phyloP scores from a whole-genome alignment of 2,329 filamentous ascomycete genomes.

The Fusarium stilboides region DNA sequence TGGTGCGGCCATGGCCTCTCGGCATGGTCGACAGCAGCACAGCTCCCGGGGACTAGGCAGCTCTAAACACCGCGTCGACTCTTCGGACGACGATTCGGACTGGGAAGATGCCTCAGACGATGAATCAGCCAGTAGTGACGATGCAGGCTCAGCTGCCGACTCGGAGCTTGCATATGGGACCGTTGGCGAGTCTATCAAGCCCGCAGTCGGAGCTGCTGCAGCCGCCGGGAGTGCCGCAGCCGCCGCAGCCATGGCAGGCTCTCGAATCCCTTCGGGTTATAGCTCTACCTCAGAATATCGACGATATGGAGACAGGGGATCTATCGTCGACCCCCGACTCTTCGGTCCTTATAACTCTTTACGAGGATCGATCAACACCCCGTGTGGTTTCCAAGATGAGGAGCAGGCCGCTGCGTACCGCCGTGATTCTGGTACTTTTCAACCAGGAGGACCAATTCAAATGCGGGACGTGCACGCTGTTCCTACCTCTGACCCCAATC shows the following conservation, averaged over 20 bases:
- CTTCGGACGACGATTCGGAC: constrained; percentile 64
- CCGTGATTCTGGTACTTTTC: constrained; percentile 45
- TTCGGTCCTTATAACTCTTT: constrained; percentile 76
- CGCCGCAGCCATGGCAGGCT: constrained; percentile 57
- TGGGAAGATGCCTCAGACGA: constrained; percentile 72
- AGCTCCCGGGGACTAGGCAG: constrained; percentile 57
- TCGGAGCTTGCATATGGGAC: constrained; percentile 59
- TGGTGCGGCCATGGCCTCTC: constrained; percentile 59
- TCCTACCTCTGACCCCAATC: constrained; percentile 75
- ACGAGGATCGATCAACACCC: constrained; percentile 67
- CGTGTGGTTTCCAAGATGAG: constrained; percentile 67
- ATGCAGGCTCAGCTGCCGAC: constrained; percentile 53
- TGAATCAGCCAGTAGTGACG: constrained; percentile 57
- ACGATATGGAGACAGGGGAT: constrained; percentile 58
- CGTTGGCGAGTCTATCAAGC: constrained; percentile 46
- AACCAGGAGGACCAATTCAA: constrained; percentile 43
- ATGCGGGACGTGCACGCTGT: constrained; percentile 78
- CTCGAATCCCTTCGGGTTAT: constrained; percentile 47
- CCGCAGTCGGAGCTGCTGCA: constrained; percentile 43
- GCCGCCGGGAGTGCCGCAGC: constrained; percentile 60
- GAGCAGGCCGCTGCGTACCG: constrained; percentile 47
- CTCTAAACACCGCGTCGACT: constrained; percentile 59
- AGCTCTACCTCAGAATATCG: constrained; percentile 29
- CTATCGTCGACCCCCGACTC: constrained; percentile 70
- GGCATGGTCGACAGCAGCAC: constrained; percentile 55